Evolutionary conservation across 257 asterid species (phyloP).

Genomic region (Solanum corneliomulleri): DNA sequence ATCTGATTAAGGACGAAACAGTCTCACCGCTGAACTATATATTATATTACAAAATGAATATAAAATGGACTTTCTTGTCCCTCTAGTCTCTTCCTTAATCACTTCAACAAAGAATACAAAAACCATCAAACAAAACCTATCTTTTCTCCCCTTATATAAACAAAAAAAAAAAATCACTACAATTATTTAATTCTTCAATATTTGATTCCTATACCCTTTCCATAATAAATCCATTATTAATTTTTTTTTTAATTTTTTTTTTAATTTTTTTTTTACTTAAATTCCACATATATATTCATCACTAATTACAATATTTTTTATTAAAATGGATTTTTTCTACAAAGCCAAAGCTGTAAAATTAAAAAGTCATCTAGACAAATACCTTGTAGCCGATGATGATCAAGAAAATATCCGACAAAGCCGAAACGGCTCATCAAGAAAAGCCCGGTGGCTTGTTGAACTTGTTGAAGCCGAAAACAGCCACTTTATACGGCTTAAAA

Average conservation of each 20-base stretch:
- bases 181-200: neutral
- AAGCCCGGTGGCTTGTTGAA: constrained; percentile 82
- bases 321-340: constrained; percentile 61
- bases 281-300: neutral
- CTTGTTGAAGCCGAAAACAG: constrained; percentile 33
- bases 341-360: constrained; percentile 53
- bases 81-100: neutral
- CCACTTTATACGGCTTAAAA: constrained; percentile 52
- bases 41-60: neutral
- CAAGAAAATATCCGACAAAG: constrained; percentile 59
- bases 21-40: fast-evolving
- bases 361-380: constrained; percentile 62
- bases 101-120: neutral
- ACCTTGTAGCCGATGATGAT: constrained; percentile 76
- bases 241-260: neutral
- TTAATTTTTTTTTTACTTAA: neutral
- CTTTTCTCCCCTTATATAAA: neutral
- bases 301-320: neutral
- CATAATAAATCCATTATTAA: neutral
- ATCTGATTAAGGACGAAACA: too few species aligned
- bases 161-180: neutral
- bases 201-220: neutral
- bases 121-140: constrained; percentile 4
- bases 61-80: neutral
- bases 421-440: constrained; percentile 40